These are phyloP conservation scores for Paracorniculantispora psalliotae DNA, from an alignment of 2,329 filamentous ascomycete species.

Conservation along the genomic window DNA sequence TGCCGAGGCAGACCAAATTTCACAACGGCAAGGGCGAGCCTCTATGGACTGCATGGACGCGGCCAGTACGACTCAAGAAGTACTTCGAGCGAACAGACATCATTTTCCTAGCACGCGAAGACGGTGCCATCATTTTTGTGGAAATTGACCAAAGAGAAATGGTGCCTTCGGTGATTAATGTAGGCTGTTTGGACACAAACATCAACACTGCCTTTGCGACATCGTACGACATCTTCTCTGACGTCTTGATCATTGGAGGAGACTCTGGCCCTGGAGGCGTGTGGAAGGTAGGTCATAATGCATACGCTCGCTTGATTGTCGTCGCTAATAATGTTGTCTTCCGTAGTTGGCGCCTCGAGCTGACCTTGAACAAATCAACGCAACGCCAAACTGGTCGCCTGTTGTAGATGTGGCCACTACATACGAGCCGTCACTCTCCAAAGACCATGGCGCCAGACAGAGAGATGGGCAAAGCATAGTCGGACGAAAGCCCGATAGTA, in stretches of 20 bases:
- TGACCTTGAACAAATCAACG: constrained; percentile 35
- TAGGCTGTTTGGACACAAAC: constrained; percentile 64
- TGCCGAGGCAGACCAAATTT: constrained; percentile 37
- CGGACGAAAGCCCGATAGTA: constrained; percentile 38
- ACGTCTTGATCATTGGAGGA: constrained; percentile 76
- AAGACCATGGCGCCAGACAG: constrained; percentile 9
- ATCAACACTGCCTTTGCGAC: constrained; percentile 80
- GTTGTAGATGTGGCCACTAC: constrained; percentile 44
- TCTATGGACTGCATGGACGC: constrained; percentile 80
- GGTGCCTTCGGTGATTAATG: constrained; percentile 49
- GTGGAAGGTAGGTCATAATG: constrained; percentile 54
- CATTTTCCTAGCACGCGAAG: constrained; percentile 83
- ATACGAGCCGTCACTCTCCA: constrained; percentile 25
- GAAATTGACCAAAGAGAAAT: constrained; percentile 58
- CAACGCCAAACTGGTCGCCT: constrained; percentile 60
- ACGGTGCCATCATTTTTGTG: constrained; percentile 71
- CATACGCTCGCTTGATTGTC: constrained; percentile 10
- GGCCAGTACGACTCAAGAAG: constrained; percentile 61
- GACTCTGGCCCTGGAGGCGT: constrained; percentile 73
- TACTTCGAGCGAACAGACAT: constrained; percentile 65
- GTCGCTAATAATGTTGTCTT: constrained; percentile 2
- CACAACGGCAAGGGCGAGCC: constrained; percentile 47
- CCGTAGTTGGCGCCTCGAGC: constrained; percentile 50
- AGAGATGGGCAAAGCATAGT: constrained; percentile 24
- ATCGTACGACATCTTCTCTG: constrained; percentile 61